phyloP scores from a whole-genome alignment of 2,329 filamentous ascomycete genomes.

The Trichoderma breve region DNA sequence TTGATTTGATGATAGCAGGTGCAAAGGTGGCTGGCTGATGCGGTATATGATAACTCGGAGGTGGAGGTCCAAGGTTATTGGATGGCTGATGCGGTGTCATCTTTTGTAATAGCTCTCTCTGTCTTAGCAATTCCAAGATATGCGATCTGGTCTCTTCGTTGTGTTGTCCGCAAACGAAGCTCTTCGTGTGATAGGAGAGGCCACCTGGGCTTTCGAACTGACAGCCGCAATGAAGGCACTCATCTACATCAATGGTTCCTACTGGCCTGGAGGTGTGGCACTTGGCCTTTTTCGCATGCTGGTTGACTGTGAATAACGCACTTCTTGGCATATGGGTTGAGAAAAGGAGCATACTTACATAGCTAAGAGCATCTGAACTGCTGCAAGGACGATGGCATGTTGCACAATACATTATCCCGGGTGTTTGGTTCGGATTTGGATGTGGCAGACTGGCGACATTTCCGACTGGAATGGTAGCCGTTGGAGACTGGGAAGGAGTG shows the following conservation, averaged over 20 bases:
- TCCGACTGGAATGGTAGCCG: not conserved
- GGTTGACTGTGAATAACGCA: not conserved
- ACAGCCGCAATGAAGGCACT: conserved; percentile 47
- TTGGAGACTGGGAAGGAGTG: not conserved
- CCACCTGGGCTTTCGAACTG: conserved; percentile 43
- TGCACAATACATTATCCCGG: conserved; percentile 29
- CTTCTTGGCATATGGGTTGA: not conserved
- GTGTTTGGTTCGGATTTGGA: not conserved
- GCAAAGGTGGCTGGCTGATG: not conserved
- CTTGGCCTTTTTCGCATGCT: conserved; percentile 18
- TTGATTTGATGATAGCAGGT: not conserved
- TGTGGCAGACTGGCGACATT: not conserved
- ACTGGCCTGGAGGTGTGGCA: not conserved
- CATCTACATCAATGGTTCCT: conserved; percentile 30
- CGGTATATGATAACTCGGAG: not conserved
- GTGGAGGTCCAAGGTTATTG: not conserved
- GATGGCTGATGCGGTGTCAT: not conserved
- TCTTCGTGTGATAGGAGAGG: conserved; percentile 45
- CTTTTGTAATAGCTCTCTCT: not conserved
- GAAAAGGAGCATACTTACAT: conserved; percentile 28
- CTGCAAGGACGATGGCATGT: conserved; percentile 38
- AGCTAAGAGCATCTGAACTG: conserved; percentile 29
- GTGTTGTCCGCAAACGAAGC: conserved; percentile 48
- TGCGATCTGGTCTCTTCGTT: conserved; percentile 18
- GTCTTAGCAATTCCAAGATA: not conserved